Evolutionary conservation across 371 early-diverging fungal species (phyloP).

Genomic region (Umbelopsis sp.): DNA sequence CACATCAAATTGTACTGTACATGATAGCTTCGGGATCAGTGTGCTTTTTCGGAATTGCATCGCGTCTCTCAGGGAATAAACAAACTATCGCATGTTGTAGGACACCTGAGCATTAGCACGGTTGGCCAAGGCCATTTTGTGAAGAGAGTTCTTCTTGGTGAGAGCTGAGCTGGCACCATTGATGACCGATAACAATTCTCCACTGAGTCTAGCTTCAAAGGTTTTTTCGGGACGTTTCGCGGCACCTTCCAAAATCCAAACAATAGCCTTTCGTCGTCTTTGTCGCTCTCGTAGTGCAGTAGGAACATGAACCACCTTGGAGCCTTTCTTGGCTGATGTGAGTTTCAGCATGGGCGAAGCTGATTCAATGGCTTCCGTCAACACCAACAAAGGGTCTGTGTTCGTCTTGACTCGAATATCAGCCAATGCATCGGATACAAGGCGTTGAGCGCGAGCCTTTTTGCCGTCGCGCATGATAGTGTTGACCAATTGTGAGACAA

Average conservation of each 20-base stretch:
- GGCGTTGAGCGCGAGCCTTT: slow-evolving; percentile 75
- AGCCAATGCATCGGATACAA: slow-evolving; percentile 70
- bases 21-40: not conserved
- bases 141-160: slow-evolving; percentile 62
- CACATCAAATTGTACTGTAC: not conserved
- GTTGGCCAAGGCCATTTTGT: slow-evolving; percentile 79
- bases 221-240: slow-evolving; percentile 63
- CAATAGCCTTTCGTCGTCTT: slow-evolving; percentile 79
- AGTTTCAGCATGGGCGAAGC: slow-evolving; percentile 81
- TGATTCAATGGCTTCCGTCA: slow-evolving; percentile 75
- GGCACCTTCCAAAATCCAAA: slow-evolving; percentile 88
- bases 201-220: slow-evolving; percentile 77
- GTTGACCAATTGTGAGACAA: slow-evolving; percentile 80
- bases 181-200: slow-evolving; percentile 80
- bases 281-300: slow-evolving; percentile 80
- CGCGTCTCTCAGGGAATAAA: not conserved
- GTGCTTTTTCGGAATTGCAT: not conserved
- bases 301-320: slow-evolving; percentile 82
- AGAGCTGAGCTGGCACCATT: slow-evolving; percentile 76
- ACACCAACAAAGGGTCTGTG: slow-evolving; percentile 65
- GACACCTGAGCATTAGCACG: slow-evolving; percentile 76
- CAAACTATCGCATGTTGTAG: slow-evolving; percentile 37
- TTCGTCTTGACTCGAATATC: slow-evolving; percentile 69
- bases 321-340: slow-evolving; percentile 69
- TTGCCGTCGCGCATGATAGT: slow-evolving; percentile 88